These are phyloP conservation scores for Aristolochia fimbriata DNA, from an alignment of 164 flowering plant genomes.

Conservation along the genomic window DNA sequence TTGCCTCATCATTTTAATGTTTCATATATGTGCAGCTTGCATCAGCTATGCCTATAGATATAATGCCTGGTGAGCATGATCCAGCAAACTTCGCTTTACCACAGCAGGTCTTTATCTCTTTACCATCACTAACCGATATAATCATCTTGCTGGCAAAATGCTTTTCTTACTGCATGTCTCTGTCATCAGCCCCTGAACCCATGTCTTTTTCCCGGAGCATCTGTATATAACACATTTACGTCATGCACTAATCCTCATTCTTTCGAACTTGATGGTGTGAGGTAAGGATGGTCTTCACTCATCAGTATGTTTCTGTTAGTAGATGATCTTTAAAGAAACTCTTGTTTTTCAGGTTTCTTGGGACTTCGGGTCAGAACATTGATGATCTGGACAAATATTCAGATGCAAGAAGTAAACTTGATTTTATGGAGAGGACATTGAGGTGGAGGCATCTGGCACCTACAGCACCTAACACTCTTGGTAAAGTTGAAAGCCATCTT, in stretches of 20 bases:
- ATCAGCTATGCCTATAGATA: slow-evolving; percentile 70
- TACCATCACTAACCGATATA: not conserved
- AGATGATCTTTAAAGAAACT: not conserved
- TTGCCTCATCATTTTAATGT: not conserved
- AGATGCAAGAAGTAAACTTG: slow-evolving; percentile 62
- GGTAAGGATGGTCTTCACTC: slow-evolving; percentile 28
- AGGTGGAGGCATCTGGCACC: slow-evolving; percentile 98
- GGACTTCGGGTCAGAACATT: slow-evolving; percentile 92
- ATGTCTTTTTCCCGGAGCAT: slow-evolving; percentile 89
- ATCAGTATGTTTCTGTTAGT: not conserved
- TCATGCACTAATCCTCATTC: slow-evolving; percentile 91
- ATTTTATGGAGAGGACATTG: slow-evolving; percentile 85
- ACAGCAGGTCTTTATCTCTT: slow-evolving; percentile 60
- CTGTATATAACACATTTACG: slow-evolving; percentile 68
- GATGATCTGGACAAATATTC: slow-evolving; percentile 86
- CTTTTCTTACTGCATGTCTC: slow-evolving; percentile 6
- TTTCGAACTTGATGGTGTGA: slow-evolving; percentile 65
- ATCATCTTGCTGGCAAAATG: no score
- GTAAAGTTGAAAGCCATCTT: slow-evolving; percentile 19
- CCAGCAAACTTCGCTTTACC: slow-evolving; percentile 90
- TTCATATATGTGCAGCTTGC: slow-evolving; percentile 47
- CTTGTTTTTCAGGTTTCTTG: slow-evolving; percentile 58
- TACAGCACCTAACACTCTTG: slow-evolving; percentile 92
- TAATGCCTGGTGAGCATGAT: slow-evolving; percentile 84
- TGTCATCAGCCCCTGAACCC: slow-evolving; percentile 66